phyloP scores from a whole-genome alignment of 2,329 filamentous ascomycete species.

The Canariomyces notabilis region DNA sequence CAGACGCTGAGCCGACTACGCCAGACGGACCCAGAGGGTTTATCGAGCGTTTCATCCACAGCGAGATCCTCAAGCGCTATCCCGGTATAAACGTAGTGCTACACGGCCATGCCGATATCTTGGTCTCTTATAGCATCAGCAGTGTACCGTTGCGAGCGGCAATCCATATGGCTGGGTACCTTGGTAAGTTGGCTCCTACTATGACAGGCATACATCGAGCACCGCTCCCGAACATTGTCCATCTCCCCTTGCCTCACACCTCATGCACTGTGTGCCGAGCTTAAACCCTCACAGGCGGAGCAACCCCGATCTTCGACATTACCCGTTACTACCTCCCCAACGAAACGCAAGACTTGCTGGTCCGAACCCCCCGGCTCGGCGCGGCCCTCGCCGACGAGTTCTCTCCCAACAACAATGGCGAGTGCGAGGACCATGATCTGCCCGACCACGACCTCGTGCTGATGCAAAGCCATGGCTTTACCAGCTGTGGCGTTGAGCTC shows the following conservation, averaged over 20 bases:
- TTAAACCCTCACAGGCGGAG: constrained; percentile 21
- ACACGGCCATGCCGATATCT: constrained; percentile 40
- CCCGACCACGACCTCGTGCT: constrained; percentile 36
- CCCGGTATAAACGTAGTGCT: constrained; percentile 36
- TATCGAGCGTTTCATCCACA: constrained; percentile 42
- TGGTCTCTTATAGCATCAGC: constrained; percentile 39
- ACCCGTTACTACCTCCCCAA: constrained; percentile 28
- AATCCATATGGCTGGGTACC: constrained; percentile 41
- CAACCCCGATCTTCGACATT: constrained; percentile 10
- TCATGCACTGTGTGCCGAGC: too few species aligned
- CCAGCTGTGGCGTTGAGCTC: constrained; percentile 33
- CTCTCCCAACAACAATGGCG: background rate
- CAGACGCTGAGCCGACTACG: constrained; percentile 38
- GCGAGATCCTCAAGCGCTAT: constrained; percentile 41
- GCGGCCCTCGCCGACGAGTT: constrained; percentile 4
- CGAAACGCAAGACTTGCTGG: constrained; percentile 34
- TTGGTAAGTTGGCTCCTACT: constrained; percentile 32
- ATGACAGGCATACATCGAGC: too few species aligned
- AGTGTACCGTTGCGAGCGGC: constrained; percentile 36
- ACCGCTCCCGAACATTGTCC: too few species aligned
- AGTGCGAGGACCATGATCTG: background rate
- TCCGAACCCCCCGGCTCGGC: constrained; percentile 26
- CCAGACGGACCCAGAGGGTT: constrained; percentile 31
- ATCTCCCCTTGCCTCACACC: too few species aligned
- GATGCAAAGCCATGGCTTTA: constrained; percentile 43